Percentiles rank a stretch among this genome's conserved stretches.
Evolutionary conservation across 108 stramenopile species (phyloP).

Genomic region (Fragilariopsis cylindrus): DNA sequence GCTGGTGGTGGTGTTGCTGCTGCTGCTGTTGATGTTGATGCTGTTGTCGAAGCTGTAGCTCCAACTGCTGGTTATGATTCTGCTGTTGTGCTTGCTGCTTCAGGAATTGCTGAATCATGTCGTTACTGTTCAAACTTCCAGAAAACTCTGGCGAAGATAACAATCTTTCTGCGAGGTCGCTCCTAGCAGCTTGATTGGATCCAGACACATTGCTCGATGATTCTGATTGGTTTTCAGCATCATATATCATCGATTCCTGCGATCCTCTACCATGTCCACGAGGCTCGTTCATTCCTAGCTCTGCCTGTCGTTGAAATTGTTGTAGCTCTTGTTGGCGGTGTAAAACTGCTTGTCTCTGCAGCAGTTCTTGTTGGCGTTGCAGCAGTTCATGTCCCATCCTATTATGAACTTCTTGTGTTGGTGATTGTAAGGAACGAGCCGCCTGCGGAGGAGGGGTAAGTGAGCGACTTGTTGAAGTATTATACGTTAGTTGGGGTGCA

Average conservation of each 20-base stretch:
- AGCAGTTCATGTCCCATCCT: conserved; percentile 13
- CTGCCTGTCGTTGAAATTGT: conserved; percentile 1
- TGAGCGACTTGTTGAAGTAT: not conserved
- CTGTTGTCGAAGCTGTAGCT: conserved; percentile 20
- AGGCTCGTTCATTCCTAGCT: conserved; percentile 20
- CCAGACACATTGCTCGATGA: not conserved
- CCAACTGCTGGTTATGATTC: conserved; percentile 26
- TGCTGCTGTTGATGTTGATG: conserved; percentile 22
- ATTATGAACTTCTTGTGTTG: conserved; percentile 13
- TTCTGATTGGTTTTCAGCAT: conserved; percentile 8
- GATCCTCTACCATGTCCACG: conserved; percentile 5
- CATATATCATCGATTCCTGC: conserved; percentile 9
- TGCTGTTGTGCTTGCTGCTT: conserved; percentile 34
- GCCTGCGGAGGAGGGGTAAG: not conserved
- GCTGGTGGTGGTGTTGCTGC: conserved; percentile 23
- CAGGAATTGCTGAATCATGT: conserved; percentile 21
- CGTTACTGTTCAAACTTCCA: not conserved
- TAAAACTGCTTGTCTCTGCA: not conserved
- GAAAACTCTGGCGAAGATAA: not conserved
- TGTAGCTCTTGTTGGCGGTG: conserved; percentile 20
- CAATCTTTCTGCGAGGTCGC: conserved; percentile 8
- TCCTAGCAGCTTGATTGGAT: conserved; percentile 2
- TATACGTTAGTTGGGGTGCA: not conserved
- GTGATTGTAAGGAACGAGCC: not conserved
- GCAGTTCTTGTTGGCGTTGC: conserved; percentile 33